A percentile compares a stretch with the other conserved stretches of the same genome.
Evolutionary conservation across 148 eudicot genomes (phyloP).

Genomic region (Amaranthus cruentus): DNA sequence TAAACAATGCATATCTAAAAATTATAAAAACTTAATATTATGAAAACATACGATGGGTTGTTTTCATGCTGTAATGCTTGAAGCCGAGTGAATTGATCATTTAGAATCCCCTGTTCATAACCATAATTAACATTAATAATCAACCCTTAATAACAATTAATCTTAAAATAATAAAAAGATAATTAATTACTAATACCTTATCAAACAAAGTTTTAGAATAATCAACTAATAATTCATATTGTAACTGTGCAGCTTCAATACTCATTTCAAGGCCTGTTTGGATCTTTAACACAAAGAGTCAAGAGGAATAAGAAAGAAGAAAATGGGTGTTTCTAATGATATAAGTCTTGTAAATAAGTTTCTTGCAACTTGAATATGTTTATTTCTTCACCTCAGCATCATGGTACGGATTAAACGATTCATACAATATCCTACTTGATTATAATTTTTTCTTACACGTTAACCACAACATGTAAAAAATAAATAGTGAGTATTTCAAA

Average conservation of each 20-base stretch:
- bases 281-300: not conserved
- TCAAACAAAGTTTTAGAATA: constrained; percentile 43
- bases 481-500: no score
- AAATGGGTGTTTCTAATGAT: not conserved
- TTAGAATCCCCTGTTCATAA: constrained; percentile 44
- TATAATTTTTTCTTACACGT: no score
- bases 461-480: no score
- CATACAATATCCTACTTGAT: no score
- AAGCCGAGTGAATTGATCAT: constrained; percentile 65
- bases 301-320: not conserved
- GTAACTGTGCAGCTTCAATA: constrained; percentile 30
- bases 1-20: no score
- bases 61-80: constrained; percentile 69
- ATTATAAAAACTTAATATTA: no score
- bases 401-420: no score
- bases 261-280: constrained; percentile 5
- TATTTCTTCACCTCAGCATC: not conserved
- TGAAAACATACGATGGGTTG: constrained; percentile 34
- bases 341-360: not conserved
- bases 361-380: constrained; percentile 5
- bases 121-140: not conserved
- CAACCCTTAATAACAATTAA: not conserved
- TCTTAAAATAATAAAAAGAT: not conserved
- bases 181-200: constrained; percentile 34
- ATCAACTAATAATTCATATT: constrained; percentile 36